Conservation (phyloP, 2,329 filamentous ascomycete species). For the Penicillium sp. region DNA sequence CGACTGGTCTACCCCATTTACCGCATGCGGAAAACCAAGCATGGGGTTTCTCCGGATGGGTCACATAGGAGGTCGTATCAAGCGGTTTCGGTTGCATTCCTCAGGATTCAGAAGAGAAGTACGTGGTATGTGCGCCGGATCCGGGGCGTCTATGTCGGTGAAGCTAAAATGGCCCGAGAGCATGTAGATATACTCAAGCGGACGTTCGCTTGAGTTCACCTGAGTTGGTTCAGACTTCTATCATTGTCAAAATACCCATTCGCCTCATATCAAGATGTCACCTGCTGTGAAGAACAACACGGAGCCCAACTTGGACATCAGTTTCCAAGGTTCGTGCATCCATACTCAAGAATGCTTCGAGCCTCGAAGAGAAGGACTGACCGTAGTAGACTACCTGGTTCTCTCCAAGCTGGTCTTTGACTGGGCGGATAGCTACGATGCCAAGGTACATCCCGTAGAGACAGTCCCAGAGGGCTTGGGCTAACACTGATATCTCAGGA, state of each 20-base stretch:
- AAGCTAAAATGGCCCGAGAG: too few species aligned
- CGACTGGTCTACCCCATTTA: too few species aligned
- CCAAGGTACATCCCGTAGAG: conserved; percentile 33
- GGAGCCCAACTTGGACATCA: conserved; percentile 41
- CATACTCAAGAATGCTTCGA: accelerated
- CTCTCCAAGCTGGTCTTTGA: conserved; percentile 40
- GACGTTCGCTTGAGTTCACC: too few species aligned
- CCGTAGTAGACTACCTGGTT: conserved; percentile 32
- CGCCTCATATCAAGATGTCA: conserved; percentile 16
- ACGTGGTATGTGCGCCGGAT: conserved; percentile 2
- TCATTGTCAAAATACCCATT: conserved; percentile 4
- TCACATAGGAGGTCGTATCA: conserved; percentile 9
- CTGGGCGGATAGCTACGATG: conserved; percentile 48
- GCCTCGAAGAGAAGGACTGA: conserved; percentile 5
- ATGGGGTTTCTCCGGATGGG: background rate
- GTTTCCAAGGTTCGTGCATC: conserved; percentile 23
- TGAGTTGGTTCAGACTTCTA: background rate
- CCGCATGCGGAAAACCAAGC: conserved; percentile 18
- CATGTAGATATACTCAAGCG: background rate
- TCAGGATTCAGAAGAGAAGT: background rate
- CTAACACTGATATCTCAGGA: conserved; percentile 28
- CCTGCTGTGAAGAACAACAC: conserved; percentile 19
- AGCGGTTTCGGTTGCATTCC: conserved; percentile 12
- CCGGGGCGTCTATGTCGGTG: too few species aligned
- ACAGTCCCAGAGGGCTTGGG: background rate